Conservation (phyloP, 1,139 yeast genomes). For the Protomyces pachydermus region DNA sequence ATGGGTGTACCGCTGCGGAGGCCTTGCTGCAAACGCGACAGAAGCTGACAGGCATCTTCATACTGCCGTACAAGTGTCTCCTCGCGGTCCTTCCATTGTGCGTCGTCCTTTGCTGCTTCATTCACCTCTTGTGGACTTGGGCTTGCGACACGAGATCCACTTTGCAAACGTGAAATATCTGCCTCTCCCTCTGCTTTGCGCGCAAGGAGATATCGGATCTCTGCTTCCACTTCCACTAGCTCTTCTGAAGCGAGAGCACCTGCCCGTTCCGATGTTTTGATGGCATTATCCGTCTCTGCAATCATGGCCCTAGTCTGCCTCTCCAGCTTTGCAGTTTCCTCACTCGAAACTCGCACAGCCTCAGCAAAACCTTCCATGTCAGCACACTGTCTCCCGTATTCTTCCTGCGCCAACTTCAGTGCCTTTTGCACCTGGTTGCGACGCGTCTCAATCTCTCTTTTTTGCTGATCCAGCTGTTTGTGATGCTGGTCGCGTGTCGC, state of each 20-base stretch:
- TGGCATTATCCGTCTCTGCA: conserved; percentile 7
- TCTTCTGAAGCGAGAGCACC: conserved; percentile 15
- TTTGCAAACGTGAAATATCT: conserved; percentile 3
- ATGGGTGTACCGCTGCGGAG: conserved; percentile 6
- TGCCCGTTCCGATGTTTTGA: conserved; percentile 1
- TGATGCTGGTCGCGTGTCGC: conserved; percentile 48
- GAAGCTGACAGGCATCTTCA: conserved; percentile 10
- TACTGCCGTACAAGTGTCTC: conserved; percentile 10
- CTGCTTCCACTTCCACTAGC: conserved; percentile 19
- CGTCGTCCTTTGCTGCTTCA: conserved; percentile 7
- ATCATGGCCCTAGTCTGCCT: not conserved
- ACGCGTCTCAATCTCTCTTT: conserved; percentile 42
- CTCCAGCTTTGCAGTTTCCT: conserved; percentile 2
- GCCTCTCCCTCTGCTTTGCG: conserved; percentile 21
- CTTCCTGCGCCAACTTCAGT: conserved; percentile 34
- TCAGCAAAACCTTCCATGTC: conserved; percentile 7
- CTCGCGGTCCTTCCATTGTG: conserved; percentile 18
- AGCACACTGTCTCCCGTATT: conserved; percentile 29
- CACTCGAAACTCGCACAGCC: not conserved
- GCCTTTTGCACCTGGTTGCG: conserved; percentile 37
- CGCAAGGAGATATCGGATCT: conserved; percentile 14
- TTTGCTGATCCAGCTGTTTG: conserved; percentile 47
- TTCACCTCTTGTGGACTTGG: conserved; percentile 12
- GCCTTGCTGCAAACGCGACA: not conserved
- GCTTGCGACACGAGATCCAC: conserved; percentile 7